phyloP scores from a whole-genome alignment of 306 rosid species.

The Lathyrus aphaca region DNA sequence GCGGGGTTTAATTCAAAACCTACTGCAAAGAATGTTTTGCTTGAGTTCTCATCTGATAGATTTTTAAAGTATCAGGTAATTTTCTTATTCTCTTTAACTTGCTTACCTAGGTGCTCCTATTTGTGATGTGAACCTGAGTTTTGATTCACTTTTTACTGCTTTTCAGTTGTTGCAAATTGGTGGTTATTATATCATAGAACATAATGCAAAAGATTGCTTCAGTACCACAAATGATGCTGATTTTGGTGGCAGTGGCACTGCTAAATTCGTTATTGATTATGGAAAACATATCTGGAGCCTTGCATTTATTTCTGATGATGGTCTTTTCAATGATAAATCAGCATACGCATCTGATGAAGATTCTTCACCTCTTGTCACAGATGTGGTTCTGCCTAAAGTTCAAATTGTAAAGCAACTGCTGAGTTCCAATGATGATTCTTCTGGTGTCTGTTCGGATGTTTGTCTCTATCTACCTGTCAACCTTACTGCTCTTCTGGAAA shows the following conservation, averaged over 20 bases:
- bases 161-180: constrained; percentile 86
- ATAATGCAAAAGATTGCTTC: constrained; percentile 50
- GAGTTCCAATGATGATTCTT: constrained; percentile 36
- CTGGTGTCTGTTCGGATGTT: constrained; percentile 59
- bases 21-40: constrained; percentile 58
- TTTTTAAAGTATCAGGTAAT: constrained; percentile 68
- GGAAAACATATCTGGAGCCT: constrained; percentile 64
- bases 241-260: constrained; percentile 32
- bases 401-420: constrained; percentile 44
- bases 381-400: constrained; percentile 44
- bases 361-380: constrained; percentile 38
- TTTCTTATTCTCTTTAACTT: constrained; percentile 32
- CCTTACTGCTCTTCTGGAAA: constrained; percentile 46
- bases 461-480: constrained; percentile 62
- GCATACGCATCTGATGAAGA: constrained; percentile 34
- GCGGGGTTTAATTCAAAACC: constrained; percentile 46
- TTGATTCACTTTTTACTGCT: constrained; percentile 40
- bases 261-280: constrained; percentile 54
- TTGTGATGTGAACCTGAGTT: constrained; percentile 21
- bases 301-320: constrained; percentile 59
- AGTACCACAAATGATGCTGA: constrained; percentile 46
- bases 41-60: constrained; percentile 70
- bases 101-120: constrained; percentile 27
- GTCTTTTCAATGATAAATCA: constrained; percentile 42
- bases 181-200: constrained; percentile 65